Base-by-base conservation (phyloP, 495 filamentous ascomycete genomes). In the Cairneyella variabilis region DNA sequence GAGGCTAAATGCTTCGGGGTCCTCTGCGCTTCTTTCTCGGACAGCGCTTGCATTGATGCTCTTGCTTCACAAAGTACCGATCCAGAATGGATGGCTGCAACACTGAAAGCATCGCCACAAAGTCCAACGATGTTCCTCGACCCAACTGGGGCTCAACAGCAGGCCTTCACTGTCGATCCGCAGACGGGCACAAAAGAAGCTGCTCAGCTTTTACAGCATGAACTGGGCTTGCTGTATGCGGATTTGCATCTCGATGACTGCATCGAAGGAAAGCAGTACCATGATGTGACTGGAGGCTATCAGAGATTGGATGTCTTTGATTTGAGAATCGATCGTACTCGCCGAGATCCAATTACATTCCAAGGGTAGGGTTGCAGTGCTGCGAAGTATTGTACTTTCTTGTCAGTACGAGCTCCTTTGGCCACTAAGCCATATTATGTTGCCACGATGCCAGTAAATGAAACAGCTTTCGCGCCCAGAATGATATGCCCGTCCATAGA, bases 261-360 rank as follows among this genome's bases (percentile, higher is more conserved):
- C 26, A 26, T 51, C 11, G 48, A 51, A 21, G 48, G 48, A n/a
- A 51, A 51, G 25, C 48, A 51, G 23, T 51, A 51, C 14, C 48
- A 51, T 30, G 48, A 51, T 41, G 48, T 51, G 28, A 37, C 42
- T 9, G 48, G 48, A 3, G 48, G 48, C 8, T 51, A 51, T 21
- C 48, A 51, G 25, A 51, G 48, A 20, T 18, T 51, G n/a, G 48
- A 51, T 51, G 48, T 51, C 16, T 51, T 51, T 42, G 36, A 51
- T 22, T 20, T 51, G 48, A 51, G 30, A 27, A 17, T 51, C 14
- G 48, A 51, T 32, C 28, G 48, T 21, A 51, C 48, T 12, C n/a
- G 48, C 17, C 20, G 48, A 20, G 25, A 51, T 27, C 48, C 48
- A 11, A 37, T 37, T 0, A 51, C 48, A 10, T 51, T 51, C n/a